Conservation (phyloP, 2,329 filamentous ascomycete species). For the Cladobotryum mycophilum region DNA sequence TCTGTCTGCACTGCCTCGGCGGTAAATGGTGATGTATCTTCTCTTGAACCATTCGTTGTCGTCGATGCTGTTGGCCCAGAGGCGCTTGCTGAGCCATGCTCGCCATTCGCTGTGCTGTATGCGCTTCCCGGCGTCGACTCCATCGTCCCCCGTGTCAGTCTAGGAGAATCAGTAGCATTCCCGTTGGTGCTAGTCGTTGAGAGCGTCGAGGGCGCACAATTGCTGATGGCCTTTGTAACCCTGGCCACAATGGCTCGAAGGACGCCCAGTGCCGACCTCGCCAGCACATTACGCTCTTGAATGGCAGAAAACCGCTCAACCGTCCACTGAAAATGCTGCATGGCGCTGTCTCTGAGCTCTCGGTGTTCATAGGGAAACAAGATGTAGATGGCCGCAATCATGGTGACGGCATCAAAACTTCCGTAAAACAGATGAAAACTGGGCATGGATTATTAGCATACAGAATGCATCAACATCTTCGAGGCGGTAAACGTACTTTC, state of each 20-base stretch:
- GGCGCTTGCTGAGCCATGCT: neutral
- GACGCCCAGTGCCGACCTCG: slow-evolving; percentile 48
- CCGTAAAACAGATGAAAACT: slow-evolving; percentile 54
- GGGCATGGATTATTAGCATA: neutral
- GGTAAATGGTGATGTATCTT: slow-evolving; percentile 10
- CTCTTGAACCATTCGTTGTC: slow-evolving; percentile 12
- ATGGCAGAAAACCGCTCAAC: slow-evolving; percentile 54
- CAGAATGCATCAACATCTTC: neutral
- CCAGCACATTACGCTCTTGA: slow-evolving; percentile 46
- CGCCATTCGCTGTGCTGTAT: too few species aligned
- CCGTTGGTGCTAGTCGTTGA: slow-evolving; percentile 8
- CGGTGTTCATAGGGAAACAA: slow-evolving; percentile 51
- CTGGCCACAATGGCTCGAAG: slow-evolving; percentile 49
- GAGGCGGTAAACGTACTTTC: slow-evolving; percentile 23
- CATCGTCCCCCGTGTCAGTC: too few species aligned
- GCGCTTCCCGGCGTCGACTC: too few species aligned
- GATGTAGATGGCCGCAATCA: slow-evolving; percentile 56
- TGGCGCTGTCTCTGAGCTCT: slow-evolving; percentile 39
- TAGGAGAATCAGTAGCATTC: neutral
- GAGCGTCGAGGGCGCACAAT: slow-evolving; percentile 15
- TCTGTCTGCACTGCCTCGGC: slow-evolving; percentile 14
- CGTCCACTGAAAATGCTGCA: slow-evolving; percentile 54
- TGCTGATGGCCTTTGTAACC: slow-evolving; percentile 44
- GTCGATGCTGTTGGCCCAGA: slow-evolving; percentile 13
- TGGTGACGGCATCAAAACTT: slow-evolving; percentile 57